phyloP scores from a whole-genome alignment of 768 basidiomycete species.

The Leccinum truebloodii region DNA sequence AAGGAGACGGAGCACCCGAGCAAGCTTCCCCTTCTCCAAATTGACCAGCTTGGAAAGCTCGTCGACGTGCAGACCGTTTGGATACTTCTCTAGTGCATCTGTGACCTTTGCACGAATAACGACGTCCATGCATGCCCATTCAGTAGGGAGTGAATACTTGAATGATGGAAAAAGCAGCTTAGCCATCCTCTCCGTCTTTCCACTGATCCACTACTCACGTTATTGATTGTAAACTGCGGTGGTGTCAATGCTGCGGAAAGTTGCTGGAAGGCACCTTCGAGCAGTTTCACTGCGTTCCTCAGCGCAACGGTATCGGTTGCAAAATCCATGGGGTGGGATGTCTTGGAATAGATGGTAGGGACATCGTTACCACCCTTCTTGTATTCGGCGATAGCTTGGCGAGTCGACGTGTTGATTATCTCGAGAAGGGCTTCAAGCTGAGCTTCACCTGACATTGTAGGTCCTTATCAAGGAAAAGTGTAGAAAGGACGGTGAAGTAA shows the following conservation, averaged over 20 bases:
- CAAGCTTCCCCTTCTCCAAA: not conserved
- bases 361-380: constrained; percentile 23
- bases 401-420: constrained; percentile 32
- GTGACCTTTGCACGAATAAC: constrained; percentile 6
- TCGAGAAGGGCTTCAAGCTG: constrained; percentile 14
- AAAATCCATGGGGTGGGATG: constrained; percentile 26
- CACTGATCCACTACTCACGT: constrained; percentile 12
- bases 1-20: constrained; percentile 33
- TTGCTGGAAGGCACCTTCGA: constrained; percentile 30
- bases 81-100: not conserved
- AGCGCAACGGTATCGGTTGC: constrained; percentile 19
- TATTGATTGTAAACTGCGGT: constrained; percentile 26
- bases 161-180: not conserved
- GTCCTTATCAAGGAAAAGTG: not conserved
- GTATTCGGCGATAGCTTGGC: constrained; percentile 27
- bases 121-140: constrained; percentile 29
- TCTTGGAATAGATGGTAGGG: constrained; percentile 25
- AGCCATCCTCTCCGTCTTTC: not conserved
- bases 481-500: not conserved
- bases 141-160: constrained; percentile 23
- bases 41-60: not conserved
- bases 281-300: constrained; percentile 27
- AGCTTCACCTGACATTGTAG: constrained; percentile 22
- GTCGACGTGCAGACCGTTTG: not conserved
- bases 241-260: constrained; percentile 27